Evolutionary conservation across 495 filamentous ascomycete genomes (phyloP).

Genomic region (Stereocaulon alpinum): DNA sequence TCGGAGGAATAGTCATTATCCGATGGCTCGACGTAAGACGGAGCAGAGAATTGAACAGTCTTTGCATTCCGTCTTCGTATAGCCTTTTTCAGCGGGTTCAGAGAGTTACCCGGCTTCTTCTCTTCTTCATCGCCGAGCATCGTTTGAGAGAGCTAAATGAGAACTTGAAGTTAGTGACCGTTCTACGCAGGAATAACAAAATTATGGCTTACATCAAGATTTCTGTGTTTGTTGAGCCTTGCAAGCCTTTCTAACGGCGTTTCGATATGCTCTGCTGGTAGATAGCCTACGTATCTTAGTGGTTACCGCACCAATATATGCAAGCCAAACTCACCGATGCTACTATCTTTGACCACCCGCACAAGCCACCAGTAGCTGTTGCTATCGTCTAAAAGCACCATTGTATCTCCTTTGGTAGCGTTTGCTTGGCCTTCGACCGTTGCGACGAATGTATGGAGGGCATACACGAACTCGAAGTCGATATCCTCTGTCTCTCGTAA

Average conservation of each 20-base stretch:
- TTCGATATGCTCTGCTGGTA: conserved; percentile 97
- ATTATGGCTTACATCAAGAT: conserved; percentile 70
- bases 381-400: conserved; percentile 99
- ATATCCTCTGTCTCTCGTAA: conserved; percentile 89
- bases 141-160: conserved; percentile 64
- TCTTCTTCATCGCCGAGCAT: conserved; percentile 58
- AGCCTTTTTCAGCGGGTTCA: conserved; percentile 80
- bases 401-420: conserved; percentile 95
- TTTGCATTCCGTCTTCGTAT: conserved; percentile 82
- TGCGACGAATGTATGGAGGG: conserved; percentile 91
- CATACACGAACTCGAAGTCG: conserved; percentile 99
- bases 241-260: conserved; percentile 93
- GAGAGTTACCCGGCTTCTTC: conserved; percentile 79
- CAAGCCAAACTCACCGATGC: conserved; percentile 62
- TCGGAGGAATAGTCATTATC: conserved; percentile 83
- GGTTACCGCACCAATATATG: conserved; percentile 6
- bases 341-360: conserved; percentile 89
- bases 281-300: conserved; percentile 55
- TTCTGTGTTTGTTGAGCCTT: conserved; percentile 92
- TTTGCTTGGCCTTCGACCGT: conserved; percentile 98
- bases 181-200: background rate
- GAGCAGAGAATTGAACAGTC: conserved; percentile 75
- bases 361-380: conserved; percentile 99
- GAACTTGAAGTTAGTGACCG: conserved; percentile 1
- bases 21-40: conserved; percentile 83